phyloP scores from a whole-genome alignment of 1,139 yeast genomes.

The Taphrina flavorubra region DNA sequence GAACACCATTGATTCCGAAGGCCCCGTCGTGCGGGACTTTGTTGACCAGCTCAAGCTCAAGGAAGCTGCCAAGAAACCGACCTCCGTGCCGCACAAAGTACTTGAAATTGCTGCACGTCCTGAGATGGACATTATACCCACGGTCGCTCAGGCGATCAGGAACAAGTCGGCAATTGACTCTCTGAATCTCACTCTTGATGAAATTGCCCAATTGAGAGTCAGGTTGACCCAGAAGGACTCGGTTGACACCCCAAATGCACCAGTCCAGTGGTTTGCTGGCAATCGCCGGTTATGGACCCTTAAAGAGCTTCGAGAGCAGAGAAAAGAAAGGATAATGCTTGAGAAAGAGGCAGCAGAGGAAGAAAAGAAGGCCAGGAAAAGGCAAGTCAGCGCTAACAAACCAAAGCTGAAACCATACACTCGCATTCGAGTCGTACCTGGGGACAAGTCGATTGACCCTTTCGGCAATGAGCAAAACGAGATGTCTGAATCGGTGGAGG shows the following conservation, averaged over 20 bases:
- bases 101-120: slow-evolving; percentile 24
- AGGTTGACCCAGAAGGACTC: slow-evolving; percentile 11
- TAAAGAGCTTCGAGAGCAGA: slow-evolving; percentile 6
- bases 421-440: neutral
- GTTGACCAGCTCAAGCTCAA: slow-evolving; percentile 1
- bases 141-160: neutral
- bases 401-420: neutral
- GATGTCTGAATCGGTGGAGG: neutral
- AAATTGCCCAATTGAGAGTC: slow-evolving; percentile 6
- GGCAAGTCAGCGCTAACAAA: neutral
- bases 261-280: slow-evolving; percentile 13
- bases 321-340: neutral
- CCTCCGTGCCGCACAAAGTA: neutral
- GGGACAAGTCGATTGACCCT: neutral
- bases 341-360: neutral
- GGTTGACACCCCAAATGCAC: neutral
- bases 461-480: neutral
- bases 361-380: neutral
- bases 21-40: neutral
- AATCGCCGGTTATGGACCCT: neutral
- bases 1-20: slow-evolving; percentile 5
- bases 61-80: slow-evolving; percentile 3
- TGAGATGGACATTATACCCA: slow-evolving; percentile 26
- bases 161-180: neutral
- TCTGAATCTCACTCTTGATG: neutral